Conservation (phyloP, 2,329 filamentous ascomycete genomes). For the Exophiala dermatitidis region DNA sequence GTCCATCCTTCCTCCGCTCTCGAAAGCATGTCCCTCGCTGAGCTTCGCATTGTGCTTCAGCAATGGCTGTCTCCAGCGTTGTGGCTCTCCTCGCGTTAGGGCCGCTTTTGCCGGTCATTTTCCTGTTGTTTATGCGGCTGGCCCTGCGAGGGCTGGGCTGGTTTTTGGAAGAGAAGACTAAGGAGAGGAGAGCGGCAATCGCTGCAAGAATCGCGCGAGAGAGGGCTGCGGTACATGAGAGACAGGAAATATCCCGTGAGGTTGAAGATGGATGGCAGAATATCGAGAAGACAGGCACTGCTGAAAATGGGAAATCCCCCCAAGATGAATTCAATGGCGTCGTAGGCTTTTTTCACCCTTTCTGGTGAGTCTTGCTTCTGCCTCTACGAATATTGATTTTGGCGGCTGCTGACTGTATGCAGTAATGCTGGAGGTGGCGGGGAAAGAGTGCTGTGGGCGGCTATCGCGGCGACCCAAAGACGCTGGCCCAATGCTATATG, state of each 20-base stretch:
- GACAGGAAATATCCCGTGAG: constrained; percentile 15
- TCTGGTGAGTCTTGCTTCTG: constrained; percentile 59
- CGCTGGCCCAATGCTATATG: constrained; percentile 84
- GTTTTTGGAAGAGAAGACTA: constrained; percentile 15
- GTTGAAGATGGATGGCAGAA: constrained; percentile 62
- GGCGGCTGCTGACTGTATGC: constrained; percentile 9
- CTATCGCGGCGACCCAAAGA: constrained; percentile 81
- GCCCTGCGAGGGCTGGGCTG: constrained; percentile 14
- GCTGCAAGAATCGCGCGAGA: constrained; percentile 14
- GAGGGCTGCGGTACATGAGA: constrained; percentile 34
- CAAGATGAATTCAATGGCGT: constrained; percentile 70
- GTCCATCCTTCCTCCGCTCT: not conserved
- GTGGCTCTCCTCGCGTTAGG: constrained; percentile 17
- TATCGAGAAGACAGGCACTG: constrained; percentile 48
- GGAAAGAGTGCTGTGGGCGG: constrained; percentile 93
- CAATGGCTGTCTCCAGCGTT: constrained; percentile 20
- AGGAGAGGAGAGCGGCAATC: constrained; percentile 22
- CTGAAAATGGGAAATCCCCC: constrained; percentile 37
- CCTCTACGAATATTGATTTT: not conserved
- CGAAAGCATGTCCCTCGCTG: constrained; percentile 15
- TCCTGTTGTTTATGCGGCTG: constrained; percentile 11
- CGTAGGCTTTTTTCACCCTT: constrained; percentile 95
- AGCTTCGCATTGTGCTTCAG: constrained; percentile 1
- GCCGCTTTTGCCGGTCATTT: constrained; percentile 16
- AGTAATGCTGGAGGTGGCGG: constrained; percentile 95